These are phyloP conservation scores for Cercospora nicotianae DNA, from an alignment of 2,329 filamentous ascomycete species.

Conservation along the genomic window DNA sequence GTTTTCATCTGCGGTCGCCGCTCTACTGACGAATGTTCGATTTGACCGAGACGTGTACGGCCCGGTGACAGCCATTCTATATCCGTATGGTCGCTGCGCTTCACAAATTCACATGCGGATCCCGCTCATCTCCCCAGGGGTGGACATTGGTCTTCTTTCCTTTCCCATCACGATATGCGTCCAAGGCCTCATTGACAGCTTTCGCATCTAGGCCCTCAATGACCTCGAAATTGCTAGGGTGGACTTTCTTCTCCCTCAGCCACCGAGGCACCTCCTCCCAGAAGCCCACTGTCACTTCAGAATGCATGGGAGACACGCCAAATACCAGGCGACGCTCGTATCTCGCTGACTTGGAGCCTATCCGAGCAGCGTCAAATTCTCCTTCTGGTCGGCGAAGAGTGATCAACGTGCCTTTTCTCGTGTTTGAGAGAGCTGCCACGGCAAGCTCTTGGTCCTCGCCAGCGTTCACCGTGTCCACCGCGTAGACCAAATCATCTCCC, in stretches of 20 bases:
- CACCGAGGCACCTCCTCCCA: neutral
- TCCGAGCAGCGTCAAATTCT: neutral
- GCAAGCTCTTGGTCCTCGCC: neutral
- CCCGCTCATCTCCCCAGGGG: neutral
- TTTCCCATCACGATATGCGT: neutral
- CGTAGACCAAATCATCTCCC: constrained; percentile 5
- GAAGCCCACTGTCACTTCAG: neutral
- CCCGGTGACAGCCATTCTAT: neutral
- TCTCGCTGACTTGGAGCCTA: neutral
- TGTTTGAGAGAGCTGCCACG: neutral
- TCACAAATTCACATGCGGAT: neutral
- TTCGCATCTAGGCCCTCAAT: neutral
- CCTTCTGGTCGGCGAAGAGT: neutral
- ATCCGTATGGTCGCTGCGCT: neutral
- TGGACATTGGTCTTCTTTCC: neutral
- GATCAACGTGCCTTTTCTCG: neutral
- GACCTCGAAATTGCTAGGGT: neutral
- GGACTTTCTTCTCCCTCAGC: neutral
- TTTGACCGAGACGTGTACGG: too few species aligned
- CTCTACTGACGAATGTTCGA: too few species aligned
- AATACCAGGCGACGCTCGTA: neutral
- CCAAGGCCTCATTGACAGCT: neutral
- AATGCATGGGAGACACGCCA: neutral
- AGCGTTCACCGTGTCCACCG: constrained; percentile 1
- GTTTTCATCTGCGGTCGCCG: too few species aligned